Evolutionary conservation across 2,329 filamentous ascomycete genomes (phyloP).

Genomic region (Sclerotinia borealis): DNA sequence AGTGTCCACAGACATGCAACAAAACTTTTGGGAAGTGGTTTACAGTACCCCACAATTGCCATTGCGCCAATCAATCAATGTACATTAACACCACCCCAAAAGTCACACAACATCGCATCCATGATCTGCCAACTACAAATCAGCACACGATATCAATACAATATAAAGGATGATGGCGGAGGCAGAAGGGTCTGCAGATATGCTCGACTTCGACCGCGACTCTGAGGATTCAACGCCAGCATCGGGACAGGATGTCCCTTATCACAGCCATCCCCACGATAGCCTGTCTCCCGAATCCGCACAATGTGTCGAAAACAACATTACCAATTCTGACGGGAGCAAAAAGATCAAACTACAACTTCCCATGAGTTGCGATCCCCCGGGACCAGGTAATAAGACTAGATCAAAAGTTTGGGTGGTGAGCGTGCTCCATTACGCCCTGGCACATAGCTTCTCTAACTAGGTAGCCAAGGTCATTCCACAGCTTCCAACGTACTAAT

Average conservation of each 20-base stretch:
- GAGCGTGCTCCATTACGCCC: slow-evolving; percentile 33
- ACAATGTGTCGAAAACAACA: slow-evolving; percentile 5
- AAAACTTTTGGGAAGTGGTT: background rate
- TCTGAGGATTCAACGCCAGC: background rate
- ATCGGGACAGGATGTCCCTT: background rate
- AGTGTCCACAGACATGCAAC: background rate
- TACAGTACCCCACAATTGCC: background rate
- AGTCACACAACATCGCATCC: background rate
- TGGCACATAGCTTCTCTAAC: background rate
- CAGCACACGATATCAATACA: background rate
- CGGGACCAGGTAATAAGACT: slow-evolving; percentile 60
- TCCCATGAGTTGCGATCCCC: slow-evolving; percentile 81
- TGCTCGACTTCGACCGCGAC: background rate
- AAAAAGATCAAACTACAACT: slow-evolving; percentile 50
- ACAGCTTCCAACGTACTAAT: background rate
- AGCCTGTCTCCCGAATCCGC: slow-evolving; percentile 20
- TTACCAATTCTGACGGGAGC: slow-evolving; percentile 4
- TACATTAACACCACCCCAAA: background rate
- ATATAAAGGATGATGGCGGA: background rate
- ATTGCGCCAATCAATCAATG: no score
- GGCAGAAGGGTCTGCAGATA: background rate
- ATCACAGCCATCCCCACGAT: background rate
- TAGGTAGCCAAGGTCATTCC: no score
- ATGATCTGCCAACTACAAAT: background rate
- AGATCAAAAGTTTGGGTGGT: slow-evolving; percentile 87